Evolutionary conservation across 495 filamentous ascomycete genomes (phyloP).

Genomic region (Pyrenula aspistea): DNA sequence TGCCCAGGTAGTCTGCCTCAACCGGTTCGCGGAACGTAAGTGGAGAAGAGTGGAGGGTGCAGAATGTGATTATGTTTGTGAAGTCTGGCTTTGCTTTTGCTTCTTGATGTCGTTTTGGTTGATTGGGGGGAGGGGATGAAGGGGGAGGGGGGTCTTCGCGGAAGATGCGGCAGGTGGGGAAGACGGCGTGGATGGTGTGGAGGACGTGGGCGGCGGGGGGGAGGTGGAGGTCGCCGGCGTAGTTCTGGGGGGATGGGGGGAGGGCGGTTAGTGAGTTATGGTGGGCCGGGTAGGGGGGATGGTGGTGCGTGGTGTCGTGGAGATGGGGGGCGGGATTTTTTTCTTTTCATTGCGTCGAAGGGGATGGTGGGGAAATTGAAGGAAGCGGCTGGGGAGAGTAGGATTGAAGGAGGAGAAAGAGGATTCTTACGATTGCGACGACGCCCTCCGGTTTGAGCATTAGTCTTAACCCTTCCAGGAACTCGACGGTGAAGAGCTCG

Average conservation of each 20-base stretch:
- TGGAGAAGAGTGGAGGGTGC: slow-evolving; percentile 27
- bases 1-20: slow-evolving; percentile 57
- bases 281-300: too few relatives aligned
- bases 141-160: slow-evolving; percentile 53
- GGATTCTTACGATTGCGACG: slow-evolving; percentile 68
- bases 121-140: slow-evolving; percentile 2
- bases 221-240: slow-evolving; percentile 79
- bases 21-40: slow-evolving; percentile 59
- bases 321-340: too few relatives aligned
- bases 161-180: slow-evolving; percentile 73
- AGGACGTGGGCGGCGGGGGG: slow-evolving; percentile 60
- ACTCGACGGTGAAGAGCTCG: slow-evolving; percentile 75
- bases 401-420: not conserved
- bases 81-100: too few relatives aligned
- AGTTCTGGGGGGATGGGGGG: slow-evolving; percentile 72
- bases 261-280: slow-evolving; percentile 1
- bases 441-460: slow-evolving; percentile 70
- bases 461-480: slow-evolving; percentile 52
- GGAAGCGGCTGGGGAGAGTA: not conserved
- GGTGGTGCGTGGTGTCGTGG: too few relatives aligned
- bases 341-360: too few relatives aligned
- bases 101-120: slow-evolving; percentile 2
- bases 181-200: slow-evolving; percentile 57
- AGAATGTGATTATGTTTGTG: slow-evolving; percentile 75
- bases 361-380: slow-evolving; percentile 1